These are phyloP conservation scores for Benincasa hispida DNA, from an alignment of 306 rosid species.

Conservation along the genomic window DNA sequence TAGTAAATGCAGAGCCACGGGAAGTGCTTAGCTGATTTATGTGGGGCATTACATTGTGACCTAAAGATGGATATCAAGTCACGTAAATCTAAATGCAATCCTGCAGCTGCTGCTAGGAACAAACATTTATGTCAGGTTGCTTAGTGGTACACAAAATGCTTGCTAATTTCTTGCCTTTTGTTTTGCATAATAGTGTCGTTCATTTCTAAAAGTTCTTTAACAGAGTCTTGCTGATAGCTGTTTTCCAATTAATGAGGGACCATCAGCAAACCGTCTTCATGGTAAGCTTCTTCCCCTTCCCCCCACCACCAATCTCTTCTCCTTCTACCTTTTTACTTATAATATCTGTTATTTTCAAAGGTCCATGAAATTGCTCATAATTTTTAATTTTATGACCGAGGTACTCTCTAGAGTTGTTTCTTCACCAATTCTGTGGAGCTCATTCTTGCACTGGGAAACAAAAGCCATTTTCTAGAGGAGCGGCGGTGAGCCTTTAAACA, in stretches of 20 bases:
- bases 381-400: conserved; percentile 11
- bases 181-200: neutral
- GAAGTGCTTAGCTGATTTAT: conserved; percentile 90
- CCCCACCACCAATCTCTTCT: neutral
- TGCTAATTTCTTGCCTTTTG: neutral
- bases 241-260: conserved; percentile 55
- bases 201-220: conserved; percentile 10
- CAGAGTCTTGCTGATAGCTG: conserved; percentile 80
- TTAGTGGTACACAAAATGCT: conserved; percentile 7
- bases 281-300: conserved; percentile 28
- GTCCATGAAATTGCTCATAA: neutral
- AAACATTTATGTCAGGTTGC: conserved; percentile 92
- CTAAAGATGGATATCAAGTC: conserved; percentile 37
- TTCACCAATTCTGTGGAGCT: conserved; percentile 88
- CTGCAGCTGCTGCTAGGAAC: conserved; percentile 67
- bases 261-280: conserved; percentile 66
- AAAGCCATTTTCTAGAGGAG: conserved; percentile 79
- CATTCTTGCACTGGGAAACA: conserved; percentile 74
- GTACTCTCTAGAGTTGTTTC: conserved; percentile 53
- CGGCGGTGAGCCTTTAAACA: conserved; percentile 43
- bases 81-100: conserved; percentile 68
- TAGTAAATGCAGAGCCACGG: conserved; percentile 45
- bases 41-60: conserved; percentile 93
- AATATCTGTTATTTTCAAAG: neutral
- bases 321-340: neutral